Conservation (phyloP, 495 filamentous ascomycete genomes). For the Daldinia bambusicola region DNA sequence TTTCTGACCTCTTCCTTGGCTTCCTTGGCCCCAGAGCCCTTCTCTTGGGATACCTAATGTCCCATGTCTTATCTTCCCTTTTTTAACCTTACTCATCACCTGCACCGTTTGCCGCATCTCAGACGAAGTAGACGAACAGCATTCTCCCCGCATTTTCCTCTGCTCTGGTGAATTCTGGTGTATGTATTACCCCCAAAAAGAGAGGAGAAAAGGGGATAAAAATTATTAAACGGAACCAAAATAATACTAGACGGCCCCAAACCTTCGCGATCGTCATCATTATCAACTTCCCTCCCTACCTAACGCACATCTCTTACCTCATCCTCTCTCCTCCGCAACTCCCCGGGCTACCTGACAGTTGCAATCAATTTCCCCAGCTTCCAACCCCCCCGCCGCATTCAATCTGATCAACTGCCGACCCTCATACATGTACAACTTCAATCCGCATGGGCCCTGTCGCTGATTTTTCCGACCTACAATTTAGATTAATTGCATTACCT, state of each 20-base stretch:
- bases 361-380: conserved; percentile 31
- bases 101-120: conserved; percentile 31
- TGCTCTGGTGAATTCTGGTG: conserved; percentile 7
- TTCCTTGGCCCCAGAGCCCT: conserved; percentile 10
- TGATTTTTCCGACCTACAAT: conserved; percentile 41
- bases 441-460: conserved; percentile 36
- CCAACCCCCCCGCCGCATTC: conserved; percentile 19
- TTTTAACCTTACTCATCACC: conserved; percentile 41
- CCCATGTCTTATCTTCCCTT: conserved; percentile 34
- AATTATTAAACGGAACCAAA: not conserved
- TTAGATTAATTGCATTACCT: conserved; percentile 41
- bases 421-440: conserved; percentile 38
- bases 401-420: conserved; percentile 40
- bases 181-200: conserved; percentile 37
- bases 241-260: conserved; percentile 34
- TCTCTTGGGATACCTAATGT: conserved; percentile 16
- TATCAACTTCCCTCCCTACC: conserved; percentile 30
- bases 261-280: conserved; percentile 42
- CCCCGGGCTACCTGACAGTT: conserved; percentile 21
- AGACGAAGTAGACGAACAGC: conserved; percentile 37
- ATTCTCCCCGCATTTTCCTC: conserved; percentile 47
- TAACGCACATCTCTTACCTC: conserved; percentile 40
- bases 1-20: conserved; percentile 41
- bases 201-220: conserved; percentile 28
- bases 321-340: conserved; percentile 35